These are phyloP conservation scores for Alternaria gaisen DNA, from an alignment of 2,329 filamentous ascomycete genomes.

Conservation along the genomic window DNA sequence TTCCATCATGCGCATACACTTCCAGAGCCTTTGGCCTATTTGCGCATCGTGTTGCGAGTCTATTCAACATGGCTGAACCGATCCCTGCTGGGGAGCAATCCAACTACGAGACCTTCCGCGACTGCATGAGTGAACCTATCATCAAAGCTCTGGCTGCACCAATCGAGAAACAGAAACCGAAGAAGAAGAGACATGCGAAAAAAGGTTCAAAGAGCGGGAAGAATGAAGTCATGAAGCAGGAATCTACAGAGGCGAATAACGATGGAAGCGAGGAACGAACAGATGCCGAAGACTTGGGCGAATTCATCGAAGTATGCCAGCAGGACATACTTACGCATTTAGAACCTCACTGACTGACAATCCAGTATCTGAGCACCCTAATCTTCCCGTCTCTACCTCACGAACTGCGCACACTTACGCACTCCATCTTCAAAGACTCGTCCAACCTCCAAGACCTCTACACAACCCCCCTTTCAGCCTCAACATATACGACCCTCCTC, in stretches of 20 bases:
- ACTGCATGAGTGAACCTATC: slow-evolving; percentile 75
- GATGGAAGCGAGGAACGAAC: slow-evolving; percentile 31
- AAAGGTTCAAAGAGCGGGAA: slow-evolving; percentile 44
- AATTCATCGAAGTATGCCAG: slow-evolving; percentile 73
- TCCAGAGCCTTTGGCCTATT: background rate
- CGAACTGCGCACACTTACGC: slow-evolving; percentile 68
- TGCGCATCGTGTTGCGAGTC: background rate
- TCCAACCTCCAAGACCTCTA: slow-evolving; percentile 64
- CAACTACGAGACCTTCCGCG: slow-evolving; percentile 76
- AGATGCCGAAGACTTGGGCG: slow-evolving; percentile 74
- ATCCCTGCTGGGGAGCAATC: slow-evolving; percentile 51
- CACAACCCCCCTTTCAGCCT: slow-evolving; percentile 63
- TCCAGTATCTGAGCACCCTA: slow-evolving; percentile 72
- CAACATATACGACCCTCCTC: slow-evolving; percentile 60
- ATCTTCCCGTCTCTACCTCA: slow-evolving; percentile 72
- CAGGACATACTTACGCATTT: background rate
- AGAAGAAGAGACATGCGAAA: slow-evolving; percentile 52
- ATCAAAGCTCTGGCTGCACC: slow-evolving; percentile 66
- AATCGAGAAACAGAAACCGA: slow-evolving; percentile 54
- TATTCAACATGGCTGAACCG: slow-evolving; percentile 36
- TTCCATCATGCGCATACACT: slow-evolving; percentile 8
- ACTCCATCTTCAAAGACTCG: slow-evolving; percentile 64
- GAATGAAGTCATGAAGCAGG: slow-evolving; percentile 13
- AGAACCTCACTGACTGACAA: slow-evolving; percentile 2
- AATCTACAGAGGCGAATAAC: slow-evolving; percentile 10